Conservation (phyloP, 345 rosid species). For the Viola odorata region DNA sequence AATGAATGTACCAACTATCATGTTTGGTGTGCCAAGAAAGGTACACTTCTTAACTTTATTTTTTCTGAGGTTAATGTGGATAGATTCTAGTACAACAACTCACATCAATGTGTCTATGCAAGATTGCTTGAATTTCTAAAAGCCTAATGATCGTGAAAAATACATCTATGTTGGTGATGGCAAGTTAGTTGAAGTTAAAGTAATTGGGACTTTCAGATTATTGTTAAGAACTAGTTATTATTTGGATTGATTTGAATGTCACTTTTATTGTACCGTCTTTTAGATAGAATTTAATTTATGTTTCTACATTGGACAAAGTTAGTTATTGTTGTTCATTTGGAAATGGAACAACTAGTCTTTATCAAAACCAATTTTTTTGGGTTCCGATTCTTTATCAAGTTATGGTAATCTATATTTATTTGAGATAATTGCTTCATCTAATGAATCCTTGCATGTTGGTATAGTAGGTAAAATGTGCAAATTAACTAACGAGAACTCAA, state of each 20-base stretch:
- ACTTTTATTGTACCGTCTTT: conserved; percentile 1
- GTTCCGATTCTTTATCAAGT: not conserved
- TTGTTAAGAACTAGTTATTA: not conserved
- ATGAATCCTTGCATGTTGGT: not conserved
- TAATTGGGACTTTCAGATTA: not conserved
- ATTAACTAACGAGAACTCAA: conserved; percentile 1
- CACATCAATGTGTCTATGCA: conserved; percentile 1
- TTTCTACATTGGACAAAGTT: conserved; percentile 1
- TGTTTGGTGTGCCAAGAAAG: conserved; percentile 5
- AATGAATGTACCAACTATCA: not conserved
- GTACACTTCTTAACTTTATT: not conserved
- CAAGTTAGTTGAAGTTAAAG: not conserved
- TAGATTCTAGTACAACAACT: conserved; percentile 1
- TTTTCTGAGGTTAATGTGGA: conserved; percentile 1
- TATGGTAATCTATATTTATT: not conserved
- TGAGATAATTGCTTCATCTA: conserved; percentile 1
- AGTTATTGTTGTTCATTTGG: conserved; percentile 5
- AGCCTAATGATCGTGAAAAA: not conserved
- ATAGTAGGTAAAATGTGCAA: not conserved
- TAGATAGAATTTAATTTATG: conserved; percentile 3
- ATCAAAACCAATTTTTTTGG: not conserved
- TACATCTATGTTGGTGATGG: not conserved
- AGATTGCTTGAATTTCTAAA: not conserved
- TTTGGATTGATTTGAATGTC: not conserved
- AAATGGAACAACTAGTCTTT: not conserved